Evolutionary conservation across 345 rosid species (phyloP).

Genomic region (Brassica cretica): DNA sequence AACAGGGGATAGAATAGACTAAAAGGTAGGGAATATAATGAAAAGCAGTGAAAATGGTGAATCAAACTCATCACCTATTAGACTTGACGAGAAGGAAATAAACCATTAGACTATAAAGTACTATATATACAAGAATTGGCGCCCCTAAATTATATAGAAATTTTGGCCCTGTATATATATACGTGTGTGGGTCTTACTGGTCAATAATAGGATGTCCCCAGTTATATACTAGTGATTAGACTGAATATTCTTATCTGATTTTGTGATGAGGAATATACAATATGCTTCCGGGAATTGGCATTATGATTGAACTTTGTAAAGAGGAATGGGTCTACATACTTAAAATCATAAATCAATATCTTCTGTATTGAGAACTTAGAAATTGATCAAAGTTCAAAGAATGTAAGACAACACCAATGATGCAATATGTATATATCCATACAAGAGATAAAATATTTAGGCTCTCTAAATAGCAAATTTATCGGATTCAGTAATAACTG

Average conservation of each 20-base stretch:
- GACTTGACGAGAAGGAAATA: no score
- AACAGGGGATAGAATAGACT: no score
- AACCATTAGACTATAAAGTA: no score
- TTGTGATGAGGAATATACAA: constrained; percentile 28
- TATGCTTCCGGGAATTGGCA: constrained; percentile 11
- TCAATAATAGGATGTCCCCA: constrained; percentile 5
- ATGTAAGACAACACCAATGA: constrained; percentile 17
- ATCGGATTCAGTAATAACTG: neutral
- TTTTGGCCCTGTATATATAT: no score
- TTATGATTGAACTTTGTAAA: neutral
- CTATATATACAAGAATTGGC: no score
- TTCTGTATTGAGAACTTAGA: neutral
- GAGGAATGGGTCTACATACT: no score
- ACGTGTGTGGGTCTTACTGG: neutral
- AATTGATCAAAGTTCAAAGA: constrained; percentile 9
- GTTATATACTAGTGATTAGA: neutral
- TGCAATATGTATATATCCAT: constrained; percentile 1
- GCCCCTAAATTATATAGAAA: no score
- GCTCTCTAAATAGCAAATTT: neutral
- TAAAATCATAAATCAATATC: neutral
- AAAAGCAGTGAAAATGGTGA: no score
- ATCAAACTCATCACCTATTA: no score
- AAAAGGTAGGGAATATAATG: no score
- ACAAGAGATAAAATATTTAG: constrained; percentile 4
- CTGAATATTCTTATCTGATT: neutral